phyloP scores from a whole-genome alignment of 1,139 yeast species.

The Geotrichum histeridarum region DNA sequence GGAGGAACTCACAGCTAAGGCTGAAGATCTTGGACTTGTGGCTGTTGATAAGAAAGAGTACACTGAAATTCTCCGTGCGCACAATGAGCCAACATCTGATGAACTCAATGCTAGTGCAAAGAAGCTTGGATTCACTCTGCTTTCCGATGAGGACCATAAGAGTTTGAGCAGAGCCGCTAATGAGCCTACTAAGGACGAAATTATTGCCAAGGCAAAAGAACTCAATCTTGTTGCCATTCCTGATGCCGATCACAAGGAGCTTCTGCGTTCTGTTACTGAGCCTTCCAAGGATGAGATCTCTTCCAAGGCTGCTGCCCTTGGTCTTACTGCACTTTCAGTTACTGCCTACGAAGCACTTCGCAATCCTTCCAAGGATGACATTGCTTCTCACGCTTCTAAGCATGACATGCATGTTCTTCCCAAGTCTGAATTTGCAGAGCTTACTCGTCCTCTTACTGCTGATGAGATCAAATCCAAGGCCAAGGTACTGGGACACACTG shows the following conservation, averaged over 20 bases:
- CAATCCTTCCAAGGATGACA: slow-evolving; percentile 27
- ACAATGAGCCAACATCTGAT: slow-evolving; percentile 22
- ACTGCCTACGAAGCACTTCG: slow-evolving; percentile 27
- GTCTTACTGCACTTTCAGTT: slow-evolving; percentile 31
- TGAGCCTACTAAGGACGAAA: slow-evolving; percentile 10
- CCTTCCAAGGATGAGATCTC: slow-evolving; percentile 29
- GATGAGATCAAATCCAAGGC: slow-evolving; percentile 24
- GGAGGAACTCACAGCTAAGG: slow-evolving; percentile 46
- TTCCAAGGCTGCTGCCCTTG: slow-evolving; percentile 32
- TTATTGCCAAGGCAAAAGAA: slow-evolving; percentile 37
- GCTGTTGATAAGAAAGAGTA: slow-evolving; percentile 8
- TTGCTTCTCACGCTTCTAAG: slow-evolving; percentile 32
- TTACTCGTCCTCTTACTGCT: slow-evolving; percentile 18
- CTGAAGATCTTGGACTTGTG: slow-evolving; percentile 37
- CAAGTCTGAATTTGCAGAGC: slow-evolving; percentile 23
- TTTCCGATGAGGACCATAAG: slow-evolving; percentile 26
- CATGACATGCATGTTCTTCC: slow-evolving; percentile 34
- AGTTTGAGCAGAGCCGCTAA: slow-evolving; percentile 1
- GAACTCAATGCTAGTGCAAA: slow-evolving; percentile 32
- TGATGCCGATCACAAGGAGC: slow-evolving; percentile 13
- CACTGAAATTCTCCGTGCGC: slow-evolving; percentile 4
- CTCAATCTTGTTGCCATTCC: slow-evolving; percentile 29
- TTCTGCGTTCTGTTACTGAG: slow-evolving; percentile 24
- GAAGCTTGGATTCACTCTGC: slow-evolving; percentile 32
- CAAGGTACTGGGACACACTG: slow-evolving; percentile 29